A percentile compares a stretch with the other conserved stretches of the same genome.
phyloP scores from a whole-genome alignment of 1,139 yeast genomes.

The Zygosaccharomyces pseudobailii region DNA sequence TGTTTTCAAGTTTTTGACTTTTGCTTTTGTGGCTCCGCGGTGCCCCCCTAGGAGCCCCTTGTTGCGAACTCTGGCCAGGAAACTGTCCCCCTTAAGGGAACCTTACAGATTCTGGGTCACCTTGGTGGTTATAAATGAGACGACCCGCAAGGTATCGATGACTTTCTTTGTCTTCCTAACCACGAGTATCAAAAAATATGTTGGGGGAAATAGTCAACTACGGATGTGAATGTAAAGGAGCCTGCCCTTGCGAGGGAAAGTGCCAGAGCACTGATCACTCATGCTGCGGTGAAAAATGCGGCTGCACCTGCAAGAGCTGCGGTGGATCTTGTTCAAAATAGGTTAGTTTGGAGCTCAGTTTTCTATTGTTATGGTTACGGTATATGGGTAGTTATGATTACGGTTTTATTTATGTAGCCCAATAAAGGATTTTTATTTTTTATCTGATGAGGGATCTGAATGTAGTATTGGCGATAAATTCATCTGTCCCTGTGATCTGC shows the following conservation, averaged over 20 bases:
- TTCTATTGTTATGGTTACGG: too few species aligned
- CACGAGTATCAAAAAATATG: neutral
- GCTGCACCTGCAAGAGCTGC: conserved; percentile 4
- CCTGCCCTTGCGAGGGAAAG: conserved; percentile 8
- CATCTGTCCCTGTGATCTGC: too few species aligned
- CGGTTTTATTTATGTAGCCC: too few species aligned
- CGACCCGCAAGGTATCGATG: neutral
- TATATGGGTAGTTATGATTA: too few species aligned
- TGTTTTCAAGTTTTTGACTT: neutral
- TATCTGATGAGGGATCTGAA: too few species aligned
- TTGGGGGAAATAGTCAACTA: conserved; percentile 1
- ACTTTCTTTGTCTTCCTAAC: neutral
- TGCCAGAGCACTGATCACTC: conserved; percentile 4
- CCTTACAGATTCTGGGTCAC: neutral
- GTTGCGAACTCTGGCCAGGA: neutral
- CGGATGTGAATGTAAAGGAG: conserved; percentile 1
- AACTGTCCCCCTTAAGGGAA: too few species aligned
- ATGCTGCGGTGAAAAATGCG: conserved; percentile 7
- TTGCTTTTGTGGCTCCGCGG: neutral
- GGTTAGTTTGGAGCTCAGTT: too few species aligned
- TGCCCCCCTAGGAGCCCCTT: neutral
- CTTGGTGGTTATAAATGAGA: neutral
- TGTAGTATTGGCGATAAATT: too few species aligned
- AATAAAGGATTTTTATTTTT: too few species aligned
- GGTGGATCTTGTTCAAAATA: neutral